phyloP scores from a whole-genome alignment of 805 yeast species.

The Starmerella khaoyaiensis region DNA sequence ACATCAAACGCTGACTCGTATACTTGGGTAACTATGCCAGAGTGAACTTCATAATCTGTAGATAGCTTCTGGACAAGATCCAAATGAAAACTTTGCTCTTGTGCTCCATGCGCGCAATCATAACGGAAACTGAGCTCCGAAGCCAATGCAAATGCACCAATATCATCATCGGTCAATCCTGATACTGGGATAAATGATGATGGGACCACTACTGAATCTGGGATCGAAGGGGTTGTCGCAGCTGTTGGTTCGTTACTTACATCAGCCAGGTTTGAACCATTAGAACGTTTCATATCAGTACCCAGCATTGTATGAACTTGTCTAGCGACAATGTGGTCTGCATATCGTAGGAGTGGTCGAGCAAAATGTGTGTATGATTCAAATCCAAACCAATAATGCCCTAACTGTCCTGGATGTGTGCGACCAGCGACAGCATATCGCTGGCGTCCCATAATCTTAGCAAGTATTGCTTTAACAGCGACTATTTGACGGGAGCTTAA shows the following conservation, averaged over 20 bases:
- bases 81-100: conserved; percentile 86
- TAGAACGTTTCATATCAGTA: conserved; percentile 6
- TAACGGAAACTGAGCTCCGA: conserved; percentile 92
- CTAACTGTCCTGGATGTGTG: conserved; percentile 61
- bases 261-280: too few relatives aligned
- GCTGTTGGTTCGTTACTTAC: too few relatives aligned
- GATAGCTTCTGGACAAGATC: conserved; percentile 38
- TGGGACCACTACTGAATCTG: too few relatives aligned
- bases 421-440: conserved; percentile 82
- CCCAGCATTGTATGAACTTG: conserved; percentile 62
- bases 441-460: conserved; percentile 73
- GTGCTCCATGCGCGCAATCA: conserved; percentile 86
- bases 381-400: conserved; percentile 68
- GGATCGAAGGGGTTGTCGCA: too few relatives aligned
- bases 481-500: conserved; percentile 49
- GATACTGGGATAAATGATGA: too few relatives aligned
- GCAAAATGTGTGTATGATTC: conserved; percentile 88
- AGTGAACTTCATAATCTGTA: conserved; percentile 61
- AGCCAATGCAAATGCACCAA: conserved; percentile 34
- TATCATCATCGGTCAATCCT: conserved; percentile 3
- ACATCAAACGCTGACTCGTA: conserved; percentile 94
- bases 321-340: conserved; percentile 84
- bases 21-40: conserved; percentile 82
- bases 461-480: conserved; percentile 65
- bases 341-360: conserved; percentile 84